These are phyloP conservation scores for Cryptococcus sp. DNA, from an alignment of 1,284 basidiomycete species.

Conservation along the genomic window DNA sequence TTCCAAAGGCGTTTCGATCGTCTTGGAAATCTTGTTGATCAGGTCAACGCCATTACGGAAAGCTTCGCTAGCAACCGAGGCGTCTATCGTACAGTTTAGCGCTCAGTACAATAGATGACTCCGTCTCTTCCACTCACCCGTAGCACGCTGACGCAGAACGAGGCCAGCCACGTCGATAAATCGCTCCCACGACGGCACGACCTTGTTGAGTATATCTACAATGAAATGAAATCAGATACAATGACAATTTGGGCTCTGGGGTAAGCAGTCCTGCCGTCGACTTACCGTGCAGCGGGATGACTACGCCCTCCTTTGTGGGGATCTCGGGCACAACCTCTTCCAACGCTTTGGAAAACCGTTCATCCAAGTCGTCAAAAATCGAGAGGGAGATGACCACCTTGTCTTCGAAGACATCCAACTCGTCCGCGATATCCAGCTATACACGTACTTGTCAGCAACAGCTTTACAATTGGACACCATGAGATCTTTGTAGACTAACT, in stretches of 20 bases:
- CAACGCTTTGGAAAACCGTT: constrained; percentile 22
- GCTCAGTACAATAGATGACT: too few species aligned
- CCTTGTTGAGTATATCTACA: constrained; percentile 17
- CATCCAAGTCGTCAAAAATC: constrained; percentile 33
- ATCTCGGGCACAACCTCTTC: constrained; percentile 17
- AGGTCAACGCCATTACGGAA: too few species aligned
- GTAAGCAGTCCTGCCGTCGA: neutral
- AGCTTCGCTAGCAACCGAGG: too few species aligned
- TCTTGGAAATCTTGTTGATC: too few species aligned
- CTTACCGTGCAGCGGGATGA: constrained; percentile 27
- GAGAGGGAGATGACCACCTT: constrained; percentile 32
- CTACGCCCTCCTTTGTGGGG: constrained; percentile 24
- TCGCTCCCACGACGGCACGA: constrained; percentile 21
- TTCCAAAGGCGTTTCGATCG: too few species aligned
- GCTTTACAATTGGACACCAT: too few species aligned
- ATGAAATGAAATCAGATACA: neutral
- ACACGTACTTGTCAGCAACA: neutral
- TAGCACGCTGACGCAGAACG: constrained; percentile 5
- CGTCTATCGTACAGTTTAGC: too few species aligned
- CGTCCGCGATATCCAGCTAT: constrained; percentile 29
- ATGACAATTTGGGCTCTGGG: too few species aligned
- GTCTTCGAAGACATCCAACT: constrained; percentile 25
- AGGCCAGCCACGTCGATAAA: constrained; percentile 20
- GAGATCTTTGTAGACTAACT: constrained; percentile 22
- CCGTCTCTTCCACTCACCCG: constrained; percentile 1